Evolutionary conservation across 108 stramenopile species (phyloP).

Genomic region (Chaetoceros tenuissimus): DNA sequence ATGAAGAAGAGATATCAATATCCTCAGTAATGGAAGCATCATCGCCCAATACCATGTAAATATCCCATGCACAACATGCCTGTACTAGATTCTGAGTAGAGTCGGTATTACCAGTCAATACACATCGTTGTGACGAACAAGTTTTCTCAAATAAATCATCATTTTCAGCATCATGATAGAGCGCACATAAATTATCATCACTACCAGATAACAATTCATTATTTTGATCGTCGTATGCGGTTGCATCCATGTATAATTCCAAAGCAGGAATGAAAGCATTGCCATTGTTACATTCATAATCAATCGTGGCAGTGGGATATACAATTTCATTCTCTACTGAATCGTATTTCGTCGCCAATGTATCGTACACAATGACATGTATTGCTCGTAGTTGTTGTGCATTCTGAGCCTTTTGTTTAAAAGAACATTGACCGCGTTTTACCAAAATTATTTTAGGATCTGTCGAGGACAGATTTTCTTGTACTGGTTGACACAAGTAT

Average conservation of each 20-base stretch:
- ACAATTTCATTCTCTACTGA: slow-evolving; percentile 2
- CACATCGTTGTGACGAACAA: slow-evolving; percentile 31
- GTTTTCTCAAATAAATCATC: slow-evolving; percentile 7
- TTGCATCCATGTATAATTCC: slow-evolving; percentile 1
- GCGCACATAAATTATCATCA: slow-evolving; percentile 17
- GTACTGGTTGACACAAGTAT: background rate
- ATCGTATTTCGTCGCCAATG: slow-evolving; percentile 22
- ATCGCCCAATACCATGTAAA: slow-evolving; percentile 23
- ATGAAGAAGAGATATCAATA: slow-evolving; percentile 29
- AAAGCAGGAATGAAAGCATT: slow-evolving; percentile 12
- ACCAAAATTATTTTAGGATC: slow-evolving; percentile 14
- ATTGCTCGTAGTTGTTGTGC: slow-evolving; percentile 30
- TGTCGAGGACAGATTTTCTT: background rate
- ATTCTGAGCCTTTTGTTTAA: slow-evolving; percentile 28
- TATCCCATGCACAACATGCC: slow-evolving; percentile 59
- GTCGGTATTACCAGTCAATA: slow-evolving; percentile 23
- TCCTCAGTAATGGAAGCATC: slow-evolving; percentile 18
- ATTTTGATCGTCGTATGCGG: slow-evolving; percentile 18
- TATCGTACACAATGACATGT: slow-evolving; percentile 33
- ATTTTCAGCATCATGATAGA: background rate
- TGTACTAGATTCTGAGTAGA: slow-evolving; percentile 2
- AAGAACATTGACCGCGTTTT: slow-evolving; percentile 37
- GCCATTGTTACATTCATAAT: slow-evolving; percentile 40
- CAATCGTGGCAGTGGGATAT: slow-evolving; percentile 27
- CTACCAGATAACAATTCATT: slow-evolving; percentile 17